Base-by-base conservation (phyloP, 179 eudicot species). In the Spergularia azorica region DNA sequence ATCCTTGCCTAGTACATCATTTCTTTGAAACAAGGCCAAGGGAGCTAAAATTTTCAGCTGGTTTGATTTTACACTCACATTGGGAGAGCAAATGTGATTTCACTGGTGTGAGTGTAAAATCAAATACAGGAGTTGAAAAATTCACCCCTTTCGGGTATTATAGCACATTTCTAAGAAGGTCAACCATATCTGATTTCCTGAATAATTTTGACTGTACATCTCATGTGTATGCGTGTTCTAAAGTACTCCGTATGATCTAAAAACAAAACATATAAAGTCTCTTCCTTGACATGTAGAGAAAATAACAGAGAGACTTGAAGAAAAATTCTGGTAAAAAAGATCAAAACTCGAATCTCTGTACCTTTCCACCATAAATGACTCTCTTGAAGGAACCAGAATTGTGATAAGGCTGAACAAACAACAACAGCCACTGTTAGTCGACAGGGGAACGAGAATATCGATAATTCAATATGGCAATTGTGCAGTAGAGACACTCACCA, bases 331-430 rank as follows among this genome's bases (percentile, higher is more conserved):
- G 9, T 20, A 67, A 57, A 57, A 32, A 66, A 52, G 50, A 74
- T 13, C 43, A 54, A 76, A 70, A 7, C 39, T 3, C 43, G 71
- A 61, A 32, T 57, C 51, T 26, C 16, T 18, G 63, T 80, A 85
- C 88, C 86, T 85, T 85, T 67, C 88, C 88, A 16, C 76, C 80
- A 61, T 78, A 78, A 15, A 39, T 79, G 69, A 85, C 59, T 73
- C 88, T 79, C 70, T 48, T 81, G 71, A 76, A 63, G 55, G 66
- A 21, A 32, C 73, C 79, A 55, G 77, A 51, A 36, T 63, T 61
- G 56, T 75, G 60, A 59, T 63, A 67, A 75, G 76, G 82, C 87
- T 84, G 76, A 69, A 72, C 15, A 17, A 71, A 71, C 38, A 70
- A 15, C 55, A 71, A n/a, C 10, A 21, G 72, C 60, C 65, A 70